These are phyloP conservation scores for Rosa persica DNA, from an alignment of 306 rosid genomes.

Conservation along the genomic window DNA sequence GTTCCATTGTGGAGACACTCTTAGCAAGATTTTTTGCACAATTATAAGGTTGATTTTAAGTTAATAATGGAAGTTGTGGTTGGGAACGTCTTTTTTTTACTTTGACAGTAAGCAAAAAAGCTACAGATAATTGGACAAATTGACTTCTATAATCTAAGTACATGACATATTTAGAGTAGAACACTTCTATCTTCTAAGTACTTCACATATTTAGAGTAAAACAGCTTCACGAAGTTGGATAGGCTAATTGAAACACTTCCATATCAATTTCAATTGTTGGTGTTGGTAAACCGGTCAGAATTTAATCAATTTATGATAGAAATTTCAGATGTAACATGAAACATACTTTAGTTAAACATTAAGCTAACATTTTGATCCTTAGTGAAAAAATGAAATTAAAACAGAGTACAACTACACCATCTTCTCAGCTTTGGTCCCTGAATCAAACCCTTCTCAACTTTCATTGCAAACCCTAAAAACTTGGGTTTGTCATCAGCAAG, in stretches of 20 bases:
- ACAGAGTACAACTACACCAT: too few species aligned
- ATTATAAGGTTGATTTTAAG: background rate
- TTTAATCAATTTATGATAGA: too few species aligned
- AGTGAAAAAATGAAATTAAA: background rate
- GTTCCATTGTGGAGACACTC: constrained; percentile 59
- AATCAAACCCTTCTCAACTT: too few species aligned
- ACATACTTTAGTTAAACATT: background rate
- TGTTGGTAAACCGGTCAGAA: background rate
- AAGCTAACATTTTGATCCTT: background rate
- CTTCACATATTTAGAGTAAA: too few species aligned
- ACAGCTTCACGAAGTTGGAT: background rate
- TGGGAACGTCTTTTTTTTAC: background rate
- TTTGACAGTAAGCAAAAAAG: background rate
- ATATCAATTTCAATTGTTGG: background rate
- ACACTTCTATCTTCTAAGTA: background rate
- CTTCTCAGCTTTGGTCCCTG: too few species aligned
- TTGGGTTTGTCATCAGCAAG: too few species aligned
- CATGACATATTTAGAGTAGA: background rate
- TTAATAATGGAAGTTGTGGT: background rate
- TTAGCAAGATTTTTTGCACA: constrained; percentile 42
- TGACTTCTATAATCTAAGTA: background rate
- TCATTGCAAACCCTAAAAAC: too few species aligned
- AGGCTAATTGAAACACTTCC: background rate
- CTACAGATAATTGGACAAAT: background rate
- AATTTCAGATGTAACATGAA: background rate